These are phyloP conservation scores for Phaeotremella fagi DNA, from an alignment of 768 basidiomycete species.

Conservation along the genomic window DNA sequence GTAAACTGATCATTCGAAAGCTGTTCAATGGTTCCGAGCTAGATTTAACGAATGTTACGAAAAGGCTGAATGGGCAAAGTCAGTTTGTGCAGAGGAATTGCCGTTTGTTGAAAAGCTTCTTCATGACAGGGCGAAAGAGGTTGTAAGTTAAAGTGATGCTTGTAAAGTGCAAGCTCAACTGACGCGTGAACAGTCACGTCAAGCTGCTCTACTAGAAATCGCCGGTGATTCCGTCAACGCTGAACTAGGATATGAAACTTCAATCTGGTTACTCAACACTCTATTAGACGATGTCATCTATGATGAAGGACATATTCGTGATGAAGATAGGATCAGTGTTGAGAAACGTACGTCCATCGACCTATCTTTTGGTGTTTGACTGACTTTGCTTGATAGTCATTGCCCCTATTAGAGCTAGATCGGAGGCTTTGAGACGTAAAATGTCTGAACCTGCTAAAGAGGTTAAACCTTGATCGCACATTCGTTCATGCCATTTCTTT, in stretches of 20 bases:
- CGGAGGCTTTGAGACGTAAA: constrained; percentile 29
- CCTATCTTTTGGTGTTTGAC: neutral
- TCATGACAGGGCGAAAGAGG: constrained; percentile 81
- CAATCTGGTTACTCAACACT: constrained; percentile 87
- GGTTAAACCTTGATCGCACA: no score
- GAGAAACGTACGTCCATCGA: constrained; percentile 47
- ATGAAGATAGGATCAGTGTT: constrained; percentile 49
- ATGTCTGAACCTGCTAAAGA: constrained; percentile 22
- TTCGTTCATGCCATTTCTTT: neutral
- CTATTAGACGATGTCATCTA: constrained; percentile 69
- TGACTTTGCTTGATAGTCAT: constrained; percentile 20
- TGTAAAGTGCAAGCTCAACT: neutral
- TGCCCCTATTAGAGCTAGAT: constrained; percentile 21
- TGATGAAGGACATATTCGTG: constrained; percentile 41
- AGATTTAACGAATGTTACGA: constrained; percentile 94
- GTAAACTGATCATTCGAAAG: constrained; percentile 25
- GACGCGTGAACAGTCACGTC: constrained; percentile 65
- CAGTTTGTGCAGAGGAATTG: constrained; percentile 57
- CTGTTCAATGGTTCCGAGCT: constrained; percentile 76
- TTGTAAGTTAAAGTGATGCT: constrained; percentile 57
- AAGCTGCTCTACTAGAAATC: constrained; percentile 85
- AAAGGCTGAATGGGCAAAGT: constrained; percentile 62
- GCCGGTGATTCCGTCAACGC: constrained; percentile 76
- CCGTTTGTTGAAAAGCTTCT: constrained; percentile 84
- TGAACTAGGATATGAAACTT: constrained; percentile 91